phyloP scores from a whole-genome alignment of 805 yeast genomes.

The Saccharomycopsis schoenii region DNA sequence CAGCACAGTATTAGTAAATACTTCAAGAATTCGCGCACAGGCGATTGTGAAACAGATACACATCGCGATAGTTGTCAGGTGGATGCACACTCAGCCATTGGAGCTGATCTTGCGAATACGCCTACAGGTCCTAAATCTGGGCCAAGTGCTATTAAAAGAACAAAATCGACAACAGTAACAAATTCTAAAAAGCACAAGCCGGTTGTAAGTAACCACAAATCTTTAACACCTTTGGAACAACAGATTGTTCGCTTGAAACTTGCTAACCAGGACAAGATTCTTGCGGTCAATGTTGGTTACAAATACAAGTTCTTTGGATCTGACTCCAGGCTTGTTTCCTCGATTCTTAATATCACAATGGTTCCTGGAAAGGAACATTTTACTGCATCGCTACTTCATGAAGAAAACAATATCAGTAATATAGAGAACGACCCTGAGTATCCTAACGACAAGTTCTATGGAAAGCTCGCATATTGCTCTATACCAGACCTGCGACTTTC shows the following conservation, averaged over 20 bases:
- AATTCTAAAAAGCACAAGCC: neutral
- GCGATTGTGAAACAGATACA: no score
- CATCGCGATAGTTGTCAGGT: no score
- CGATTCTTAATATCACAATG: slow-evolving; percentile 57
- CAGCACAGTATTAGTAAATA: no score
- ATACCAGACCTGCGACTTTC: slow-evolving; percentile 73
- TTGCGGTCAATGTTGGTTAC: slow-evolving; percentile 86
- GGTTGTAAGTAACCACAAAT: neutral
- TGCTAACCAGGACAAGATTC: slow-evolving; percentile 51
- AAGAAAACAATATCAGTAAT: neutral
- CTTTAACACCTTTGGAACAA: slow-evolving; percentile 67
- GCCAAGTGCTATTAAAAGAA: neutral
- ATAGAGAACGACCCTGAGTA: slow-evolving; percentile 20
- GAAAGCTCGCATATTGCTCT: slow-evolving; percentile 70
- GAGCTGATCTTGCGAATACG: no score
- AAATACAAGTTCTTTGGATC: slow-evolving; percentile 79
- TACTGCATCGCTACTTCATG: slow-evolving; percentile 28
- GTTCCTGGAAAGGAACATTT: slow-evolving; percentile 57
- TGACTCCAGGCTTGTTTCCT: slow-evolving; percentile 68
- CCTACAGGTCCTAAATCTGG: no score
- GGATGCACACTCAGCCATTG: no score
- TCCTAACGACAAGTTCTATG: slow-evolving; percentile 39
- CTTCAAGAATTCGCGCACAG: no score
- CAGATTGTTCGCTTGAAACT: slow-evolving; percentile 64
- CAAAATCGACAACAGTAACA: neutral